These are phyloP conservation scores for Marvania coccoides DNA, from an alignment of 139 green algal genomes.

Conservation along the genomic window DNA sequence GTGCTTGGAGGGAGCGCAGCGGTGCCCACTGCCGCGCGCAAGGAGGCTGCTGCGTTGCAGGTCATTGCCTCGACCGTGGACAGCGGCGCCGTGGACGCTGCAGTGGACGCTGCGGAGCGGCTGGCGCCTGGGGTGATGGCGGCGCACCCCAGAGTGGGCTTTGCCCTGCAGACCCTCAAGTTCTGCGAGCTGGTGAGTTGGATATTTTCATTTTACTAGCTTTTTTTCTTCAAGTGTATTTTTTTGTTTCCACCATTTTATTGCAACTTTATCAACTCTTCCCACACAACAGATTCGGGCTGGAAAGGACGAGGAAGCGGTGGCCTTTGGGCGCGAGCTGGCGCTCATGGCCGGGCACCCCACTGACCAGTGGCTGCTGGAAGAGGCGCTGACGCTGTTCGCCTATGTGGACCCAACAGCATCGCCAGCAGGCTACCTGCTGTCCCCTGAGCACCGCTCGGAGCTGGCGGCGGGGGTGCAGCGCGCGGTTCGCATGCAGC, in stretches of 20 bases:
- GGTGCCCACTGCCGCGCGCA: not conserved
- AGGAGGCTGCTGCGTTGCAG: slow-evolving; percentile 1
- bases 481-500: slow-evolving; percentile 37
- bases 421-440: slow-evolving; percentile 47
- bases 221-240: not conserved
- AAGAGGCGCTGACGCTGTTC: slow-evolving; percentile 57
- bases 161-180: slow-evolving; percentile 52
- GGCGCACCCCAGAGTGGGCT: slow-evolving; percentile 33
- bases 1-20: slow-evolving; percentile 30
- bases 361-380: slow-evolving; percentile 24
- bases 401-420: slow-evolving; percentile 50
- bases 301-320: slow-evolving; percentile 35
- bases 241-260: not conserved
- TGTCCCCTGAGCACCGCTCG: slow-evolving; percentile 23
- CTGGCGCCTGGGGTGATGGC: slow-evolving; percentile 36
- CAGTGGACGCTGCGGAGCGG: slow-evolving; percentile 20
- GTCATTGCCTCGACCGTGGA: not conserved
- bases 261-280: not conserved
- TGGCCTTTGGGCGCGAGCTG: slow-evolving; percentile 41
- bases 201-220: not conserved
- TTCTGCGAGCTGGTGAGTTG: slow-evolving; percentile 54
- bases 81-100: slow-evolving; percentile 14
- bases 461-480: slow-evolving; percentile 47
- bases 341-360: not conserved
- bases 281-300: slow-evolving; percentile 19